Evolutionary conservation across 768 basidiomycete genomes (phyloP).

Genomic region (Xerocomellus chrysenteron): DNA sequence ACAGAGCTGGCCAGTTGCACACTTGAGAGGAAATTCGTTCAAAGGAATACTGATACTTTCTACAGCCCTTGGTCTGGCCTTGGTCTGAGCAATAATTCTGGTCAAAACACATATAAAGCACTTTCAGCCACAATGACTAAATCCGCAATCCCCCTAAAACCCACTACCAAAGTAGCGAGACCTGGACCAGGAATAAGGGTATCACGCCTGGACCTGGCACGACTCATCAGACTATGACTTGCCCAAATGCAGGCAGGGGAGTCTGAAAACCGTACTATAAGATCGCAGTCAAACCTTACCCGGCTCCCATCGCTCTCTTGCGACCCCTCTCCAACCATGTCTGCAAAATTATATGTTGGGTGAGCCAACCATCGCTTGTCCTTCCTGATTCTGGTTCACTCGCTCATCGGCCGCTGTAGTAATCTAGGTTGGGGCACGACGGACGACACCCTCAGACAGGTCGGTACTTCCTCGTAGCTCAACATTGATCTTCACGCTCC

Average conservation of each 20-base stretch:
- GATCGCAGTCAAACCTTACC: slow-evolving; percentile 21
- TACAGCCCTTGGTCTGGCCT: slow-evolving; percentile 63
- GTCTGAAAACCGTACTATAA: slow-evolving; percentile 36
- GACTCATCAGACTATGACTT: too few species aligned
- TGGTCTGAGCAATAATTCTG: slow-evolving; percentile 55
- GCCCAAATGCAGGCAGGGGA: slow-evolving; percentile 31
- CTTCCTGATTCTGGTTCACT: background rate
- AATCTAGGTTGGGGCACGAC: slow-evolving; percentile 36
- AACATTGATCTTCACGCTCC: background rate
- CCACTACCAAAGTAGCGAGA: too few species aligned
- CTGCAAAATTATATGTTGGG: slow-evolving; percentile 35
- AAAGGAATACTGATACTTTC: slow-evolving; percentile 76
- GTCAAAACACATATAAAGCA: too few species aligned
- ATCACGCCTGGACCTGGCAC: too few species aligned
- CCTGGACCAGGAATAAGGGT: too few species aligned
- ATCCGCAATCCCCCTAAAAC: too few species aligned
- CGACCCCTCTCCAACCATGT: slow-evolving; percentile 22
- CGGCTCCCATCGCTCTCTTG: slow-evolving; percentile 11
- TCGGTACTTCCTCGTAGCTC: slow-evolving; percentile 7
- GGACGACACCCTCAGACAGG: slow-evolving; percentile 22
- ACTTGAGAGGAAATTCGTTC: slow-evolving; percentile 60
- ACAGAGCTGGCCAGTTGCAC: slow-evolving; percentile 66
- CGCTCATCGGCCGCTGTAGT: slow-evolving; percentile 8
- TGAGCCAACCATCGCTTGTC: slow-evolving; percentile 13
- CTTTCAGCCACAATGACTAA: too few species aligned